phyloP scores from a whole-genome alignment of 495 filamentous ascomycete genomes.

The Aspergillus mulundensis region DNA sequence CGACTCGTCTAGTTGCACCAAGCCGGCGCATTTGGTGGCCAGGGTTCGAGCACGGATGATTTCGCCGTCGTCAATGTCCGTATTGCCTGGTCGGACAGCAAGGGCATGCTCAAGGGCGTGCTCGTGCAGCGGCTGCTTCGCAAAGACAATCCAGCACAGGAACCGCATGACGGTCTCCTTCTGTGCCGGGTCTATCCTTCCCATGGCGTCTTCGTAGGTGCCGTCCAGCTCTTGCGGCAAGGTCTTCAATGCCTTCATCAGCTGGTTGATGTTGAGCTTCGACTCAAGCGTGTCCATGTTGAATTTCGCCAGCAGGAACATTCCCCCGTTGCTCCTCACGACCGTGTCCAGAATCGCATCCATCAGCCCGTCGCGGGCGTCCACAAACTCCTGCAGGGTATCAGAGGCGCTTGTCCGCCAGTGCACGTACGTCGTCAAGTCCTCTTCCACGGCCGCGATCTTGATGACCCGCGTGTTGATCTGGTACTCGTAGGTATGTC shows the following conservation, averaged over 20 bases:
- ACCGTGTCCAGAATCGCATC: background rate
- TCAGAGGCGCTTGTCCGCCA: conserved; percentile 4
- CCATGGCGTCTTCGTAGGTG: conserved; percentile 9
- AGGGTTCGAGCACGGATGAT: conserved; percentile 6
- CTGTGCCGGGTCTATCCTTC: background rate
- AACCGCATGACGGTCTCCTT: conserved; percentile 5
- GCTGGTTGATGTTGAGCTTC: conserved; percentile 5
- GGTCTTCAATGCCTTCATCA: background rate
- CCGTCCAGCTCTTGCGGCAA: conserved; percentile 11
- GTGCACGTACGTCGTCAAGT: conserved; percentile 6
- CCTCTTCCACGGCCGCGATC: conserved; percentile 2
- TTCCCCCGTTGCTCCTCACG: conserved; percentile 2
- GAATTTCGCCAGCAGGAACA: conserved; percentile 12
- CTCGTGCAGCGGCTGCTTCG: conserved; percentile 1
- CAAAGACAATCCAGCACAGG: conserved; percentile 6
- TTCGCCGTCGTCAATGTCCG: conserved; percentile 6
- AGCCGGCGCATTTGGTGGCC: conserved; percentile 7
- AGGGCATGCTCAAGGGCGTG: conserved; percentile 8
- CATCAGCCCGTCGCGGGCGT: background rate
- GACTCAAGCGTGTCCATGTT: conserved; percentile 13
- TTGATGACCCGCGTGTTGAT: background rate
- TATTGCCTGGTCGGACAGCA: background rate
- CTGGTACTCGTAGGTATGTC: background rate
- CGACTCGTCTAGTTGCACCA: conserved; percentile 9
- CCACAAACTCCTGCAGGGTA: conserved; percentile 3